Conservation (phyloP, 768 basidiomycete species). For the Phaffia tasmanica region DNA sequence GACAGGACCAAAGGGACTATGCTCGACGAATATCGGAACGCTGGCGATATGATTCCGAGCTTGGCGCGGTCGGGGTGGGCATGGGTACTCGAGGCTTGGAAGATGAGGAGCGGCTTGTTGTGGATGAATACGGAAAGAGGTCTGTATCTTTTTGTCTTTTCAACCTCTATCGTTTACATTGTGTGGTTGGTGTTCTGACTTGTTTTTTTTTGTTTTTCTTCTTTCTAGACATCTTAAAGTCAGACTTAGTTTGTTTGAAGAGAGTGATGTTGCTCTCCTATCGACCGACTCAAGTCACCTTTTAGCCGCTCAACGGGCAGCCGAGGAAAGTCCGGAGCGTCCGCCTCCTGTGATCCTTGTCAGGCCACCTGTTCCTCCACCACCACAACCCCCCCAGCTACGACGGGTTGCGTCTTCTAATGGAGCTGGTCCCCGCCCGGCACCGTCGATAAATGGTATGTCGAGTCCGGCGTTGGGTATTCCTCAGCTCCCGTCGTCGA, state of each 20-base stretch:
- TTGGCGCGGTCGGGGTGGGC: constrained; percentile 31
- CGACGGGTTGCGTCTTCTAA: constrained; percentile 8
- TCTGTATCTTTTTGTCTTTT: constrained; percentile 13
- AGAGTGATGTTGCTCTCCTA: constrained; percentile 12
- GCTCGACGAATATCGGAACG: constrained; percentile 35
- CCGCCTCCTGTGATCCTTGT: constrained; percentile 25
- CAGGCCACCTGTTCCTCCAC: constrained; percentile 13
- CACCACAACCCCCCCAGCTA: constrained; percentile 6
- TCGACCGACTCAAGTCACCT: constrained; percentile 18
- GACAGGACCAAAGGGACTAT: constrained; percentile 1
- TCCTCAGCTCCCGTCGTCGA: constrained; percentile 5
- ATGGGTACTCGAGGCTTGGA: constrained; percentile 37
- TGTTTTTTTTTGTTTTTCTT: not conserved
- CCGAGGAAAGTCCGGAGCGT: constrained; percentile 21
- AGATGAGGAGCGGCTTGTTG: constrained; percentile 36
- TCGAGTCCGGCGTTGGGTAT: constrained; percentile 5
- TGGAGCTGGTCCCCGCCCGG: constrained; percentile 14
- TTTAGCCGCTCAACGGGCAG: constrained; percentile 15
- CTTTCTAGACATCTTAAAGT: constrained; percentile 14
- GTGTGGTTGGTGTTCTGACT: not conserved
- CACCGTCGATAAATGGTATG: constrained; percentile 12
- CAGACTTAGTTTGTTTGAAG: constrained; percentile 12
- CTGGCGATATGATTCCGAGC: constrained; percentile 38
- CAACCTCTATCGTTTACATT: too few relatives aligned
- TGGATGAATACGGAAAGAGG: constrained; percentile 39